Evolutionary conservation across 2,329 filamentous ascomycete species (phyloP).

Genomic region (Fusarium virguliforme): DNA sequence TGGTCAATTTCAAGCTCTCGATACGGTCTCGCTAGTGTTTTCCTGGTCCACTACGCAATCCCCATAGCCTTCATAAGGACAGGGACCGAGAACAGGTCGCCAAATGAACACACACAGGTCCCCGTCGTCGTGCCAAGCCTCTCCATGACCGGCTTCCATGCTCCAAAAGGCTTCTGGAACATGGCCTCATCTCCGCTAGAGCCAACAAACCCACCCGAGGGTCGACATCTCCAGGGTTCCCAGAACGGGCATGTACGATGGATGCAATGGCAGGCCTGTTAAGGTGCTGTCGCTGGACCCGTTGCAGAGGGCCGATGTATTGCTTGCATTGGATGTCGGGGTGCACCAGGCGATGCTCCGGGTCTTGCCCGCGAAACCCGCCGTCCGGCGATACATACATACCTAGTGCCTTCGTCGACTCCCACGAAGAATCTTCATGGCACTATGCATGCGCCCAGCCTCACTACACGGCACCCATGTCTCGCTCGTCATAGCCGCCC

Average conservation of each 20-base stretch:
- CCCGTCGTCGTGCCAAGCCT: conserved; percentile 19
- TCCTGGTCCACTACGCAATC: conserved; percentile 12
- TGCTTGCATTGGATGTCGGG: conserved; percentile 44
- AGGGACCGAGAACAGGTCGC: conserved; percentile 8
- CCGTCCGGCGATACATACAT: background rate
- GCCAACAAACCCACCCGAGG: conserved; percentile 19
- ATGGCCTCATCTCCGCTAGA: conserved; percentile 45
- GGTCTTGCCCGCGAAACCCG: conserved; percentile 23
- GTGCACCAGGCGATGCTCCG: conserved; percentile 34
- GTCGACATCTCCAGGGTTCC: conserved; percentile 11
- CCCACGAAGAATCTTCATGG: conserved; percentile 8
- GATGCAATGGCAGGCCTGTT: conserved; percentile 23
- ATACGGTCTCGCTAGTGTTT: conserved; percentile 13
- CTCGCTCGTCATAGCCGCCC: conserved; percentile 17
- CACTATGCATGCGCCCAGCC: conserved; percentile 12
- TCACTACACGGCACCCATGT: conserved; percentile 15
- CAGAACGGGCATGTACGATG: conserved; percentile 17
- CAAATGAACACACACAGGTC: conserved; percentile 8
- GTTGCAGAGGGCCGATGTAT: conserved; percentile 30
- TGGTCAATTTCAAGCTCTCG: conserved; percentile 9
- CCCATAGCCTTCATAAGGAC: conserved; percentile 20
- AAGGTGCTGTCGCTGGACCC: conserved; percentile 20
- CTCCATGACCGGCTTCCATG: conserved; percentile 22
- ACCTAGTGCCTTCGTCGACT: background rate
- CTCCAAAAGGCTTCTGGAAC: conserved; percentile 48